A percentile compares a stretch with the other conserved stretches of the same genome.
Conservation (phyloP, 208 protist species). For the Acanthamoeba royreba region DNA sequence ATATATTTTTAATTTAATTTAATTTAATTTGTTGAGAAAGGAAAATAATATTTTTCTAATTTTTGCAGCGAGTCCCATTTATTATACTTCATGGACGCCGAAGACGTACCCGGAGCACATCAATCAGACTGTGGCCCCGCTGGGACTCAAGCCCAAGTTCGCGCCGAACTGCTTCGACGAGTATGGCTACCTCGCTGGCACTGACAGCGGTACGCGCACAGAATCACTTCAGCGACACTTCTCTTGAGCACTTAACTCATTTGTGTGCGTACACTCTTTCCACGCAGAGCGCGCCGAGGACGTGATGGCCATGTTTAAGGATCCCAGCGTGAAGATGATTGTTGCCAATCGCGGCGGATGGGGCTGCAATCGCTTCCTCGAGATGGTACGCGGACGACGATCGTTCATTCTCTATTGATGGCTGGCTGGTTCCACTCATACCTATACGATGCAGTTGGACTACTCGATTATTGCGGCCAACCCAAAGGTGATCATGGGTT, state of each 20-base stretch:
- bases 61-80: not conserved
- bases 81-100: not conserved
- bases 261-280: not conserved
- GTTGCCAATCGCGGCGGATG: constrained; percentile 16
- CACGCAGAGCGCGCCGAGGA: not conserved
- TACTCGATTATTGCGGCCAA: constrained; percentile 6
- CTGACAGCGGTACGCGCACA: too few species aligned
- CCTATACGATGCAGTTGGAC: constrained; percentile 6
- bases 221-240: too few species aligned
- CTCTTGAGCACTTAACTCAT: too few species aligned
- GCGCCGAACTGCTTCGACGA: constrained; percentile 7
- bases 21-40: too few species aligned
- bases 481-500: constrained; percentile 43
- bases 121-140: not conserved
- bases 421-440: too few species aligned
- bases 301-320: constrained; percentile 26
- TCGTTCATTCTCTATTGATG: too few species aligned
- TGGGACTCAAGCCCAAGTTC: not conserved
- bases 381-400: not conserved
- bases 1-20: too few species aligned
- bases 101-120: not conserved
- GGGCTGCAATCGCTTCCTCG: constrained; percentile 37
- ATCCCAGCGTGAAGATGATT: constrained; percentile 30
- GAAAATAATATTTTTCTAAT: too few species aligned
- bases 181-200: constrained; percentile 26